Conservation (phyloP, 805 yeast genomes). For the Clavispora santaluciae region DNA sequence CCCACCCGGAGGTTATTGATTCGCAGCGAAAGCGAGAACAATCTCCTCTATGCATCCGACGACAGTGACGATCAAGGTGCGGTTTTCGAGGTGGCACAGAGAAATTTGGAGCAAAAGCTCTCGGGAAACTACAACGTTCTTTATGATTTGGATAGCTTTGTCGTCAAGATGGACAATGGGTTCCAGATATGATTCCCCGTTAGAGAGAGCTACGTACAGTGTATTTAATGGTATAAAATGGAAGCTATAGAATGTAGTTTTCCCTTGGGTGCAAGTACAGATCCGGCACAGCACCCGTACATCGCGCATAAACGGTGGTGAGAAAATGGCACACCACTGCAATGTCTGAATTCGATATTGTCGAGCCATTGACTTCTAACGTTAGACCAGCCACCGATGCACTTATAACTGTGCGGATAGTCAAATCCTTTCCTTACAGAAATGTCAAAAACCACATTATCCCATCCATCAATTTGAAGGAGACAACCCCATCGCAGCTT, state of each 20-base stretch:
- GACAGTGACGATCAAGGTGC: constrained; percentile 20
- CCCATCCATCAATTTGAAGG: constrained; percentile 63
- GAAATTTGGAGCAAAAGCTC: constrained; percentile 19
- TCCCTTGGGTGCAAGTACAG: too few relatives aligned
- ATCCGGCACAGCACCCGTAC: too few relatives aligned
- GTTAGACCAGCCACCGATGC: constrained; percentile 71
- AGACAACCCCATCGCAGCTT: constrained; percentile 61
- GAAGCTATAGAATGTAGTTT: neutral
- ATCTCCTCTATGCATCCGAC: constrained; percentile 10
- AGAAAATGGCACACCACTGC: neutral
- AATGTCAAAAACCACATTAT: constrained; percentile 76
- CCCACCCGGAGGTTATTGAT: constrained; percentile 10
- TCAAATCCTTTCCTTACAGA: constrained; percentile 89
- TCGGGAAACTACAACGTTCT: constrained; percentile 20
- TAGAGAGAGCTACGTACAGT: neutral
- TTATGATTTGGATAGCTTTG: constrained; percentile 22
- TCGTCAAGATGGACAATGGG: constrained; percentile 21
- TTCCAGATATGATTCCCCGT: constrained; percentile 13
- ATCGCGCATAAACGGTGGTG: neutral
- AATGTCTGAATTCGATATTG: neutral
- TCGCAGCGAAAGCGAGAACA: constrained; percentile 16
- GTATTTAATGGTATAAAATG: neutral
- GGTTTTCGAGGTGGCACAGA: constrained; percentile 22
- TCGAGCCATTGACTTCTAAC: constrained; percentile 66
- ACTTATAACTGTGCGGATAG: constrained; percentile 75